Evolutionary conservation across 106 monocot genomes (phyloP).

Genomic region (Platanthera zijinensis): DNA sequence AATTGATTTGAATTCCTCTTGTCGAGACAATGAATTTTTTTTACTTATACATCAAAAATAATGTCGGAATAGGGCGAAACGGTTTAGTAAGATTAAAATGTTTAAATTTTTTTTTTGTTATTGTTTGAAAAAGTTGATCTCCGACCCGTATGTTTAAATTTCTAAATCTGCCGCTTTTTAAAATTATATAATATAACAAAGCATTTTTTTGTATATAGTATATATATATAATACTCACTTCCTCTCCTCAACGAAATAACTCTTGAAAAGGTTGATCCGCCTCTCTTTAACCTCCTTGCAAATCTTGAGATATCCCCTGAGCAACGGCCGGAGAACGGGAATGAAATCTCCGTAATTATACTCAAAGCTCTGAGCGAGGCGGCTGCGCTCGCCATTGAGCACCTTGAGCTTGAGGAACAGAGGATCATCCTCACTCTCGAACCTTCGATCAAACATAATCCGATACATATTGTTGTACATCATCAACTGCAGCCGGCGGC

Average conservation of each 20-base stretch:
- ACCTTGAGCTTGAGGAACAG: conserved; percentile 29
- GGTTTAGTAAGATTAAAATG: no score
- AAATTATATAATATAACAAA: no score
- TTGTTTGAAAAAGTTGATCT: no score
- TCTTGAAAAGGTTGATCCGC: conserved; percentile 39
- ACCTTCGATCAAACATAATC: conserved; percentile 49
- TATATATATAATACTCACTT: conserved; percentile 37
- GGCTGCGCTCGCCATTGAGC: conserved; percentile 47
- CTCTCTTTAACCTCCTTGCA: conserved; percentile 47
- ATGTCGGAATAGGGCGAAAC: no score
- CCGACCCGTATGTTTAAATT: no score
- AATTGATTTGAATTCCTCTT: no score
- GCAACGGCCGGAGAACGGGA: conserved; percentile 38
- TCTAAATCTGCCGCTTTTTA: no score
- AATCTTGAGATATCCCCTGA: conserved; percentile 44
- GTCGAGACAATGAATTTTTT: no score
- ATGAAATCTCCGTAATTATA: conserved; percentile 63
- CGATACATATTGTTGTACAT: conserved; percentile 58
- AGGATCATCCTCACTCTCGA: conserved; percentile 46
- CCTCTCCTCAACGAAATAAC: conserved; percentile 45
- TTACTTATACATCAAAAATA: no score
- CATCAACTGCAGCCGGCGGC: conserved; percentile 48
- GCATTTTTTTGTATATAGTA: no score
- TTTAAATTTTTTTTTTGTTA: no score
- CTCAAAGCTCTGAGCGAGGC: conserved; percentile 62